phyloP scores from a whole-genome alignment of 164 flowering plant species.

The Magnolia sinica region DNA sequence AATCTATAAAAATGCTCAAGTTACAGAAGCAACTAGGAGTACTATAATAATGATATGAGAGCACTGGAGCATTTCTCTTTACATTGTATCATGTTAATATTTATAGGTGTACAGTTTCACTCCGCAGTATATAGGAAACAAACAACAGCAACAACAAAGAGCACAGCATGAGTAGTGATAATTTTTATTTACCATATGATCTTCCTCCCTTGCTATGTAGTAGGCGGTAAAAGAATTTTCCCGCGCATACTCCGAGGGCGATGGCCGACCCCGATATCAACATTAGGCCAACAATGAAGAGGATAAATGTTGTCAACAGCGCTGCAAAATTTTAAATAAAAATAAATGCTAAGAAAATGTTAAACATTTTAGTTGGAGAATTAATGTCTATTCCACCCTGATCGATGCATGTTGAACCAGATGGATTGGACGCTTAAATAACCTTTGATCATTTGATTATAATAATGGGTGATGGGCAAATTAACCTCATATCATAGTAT shows the following conservation, averaged over 20 bases:
- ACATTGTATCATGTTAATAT: too few relatives aligned
- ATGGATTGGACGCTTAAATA: neutral
- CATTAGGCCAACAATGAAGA: neutral
- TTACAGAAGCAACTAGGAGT: too few relatives aligned
- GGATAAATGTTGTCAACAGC: neutral
- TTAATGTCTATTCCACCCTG: neutral
- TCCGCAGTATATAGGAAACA: neutral
- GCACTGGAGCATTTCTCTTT: too few relatives aligned
- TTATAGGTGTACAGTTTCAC: neutral
- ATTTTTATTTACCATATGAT: conserved; percentile 11
- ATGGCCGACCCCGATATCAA: conserved; percentile 11
- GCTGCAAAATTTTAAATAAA: neutral
- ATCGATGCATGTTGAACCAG: neutral
- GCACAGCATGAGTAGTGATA: neutral
- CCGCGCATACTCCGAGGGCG: conserved; percentile 24
- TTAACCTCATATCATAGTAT: too few relatives aligned
- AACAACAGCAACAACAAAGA: neutral
- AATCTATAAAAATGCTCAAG: too few relatives aligned
- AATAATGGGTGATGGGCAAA: neutral
- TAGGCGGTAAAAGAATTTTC: conserved; percentile 14
- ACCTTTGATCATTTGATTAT: neutral
- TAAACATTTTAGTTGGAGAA: neutral
- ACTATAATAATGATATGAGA: too few relatives aligned
- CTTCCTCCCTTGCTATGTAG: neutral
- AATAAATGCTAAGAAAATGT: neutral